phyloP scores from a whole-genome alignment of 1,284 basidiomycete species.

The Microbotryum lychnidis-dioicae region DNA sequence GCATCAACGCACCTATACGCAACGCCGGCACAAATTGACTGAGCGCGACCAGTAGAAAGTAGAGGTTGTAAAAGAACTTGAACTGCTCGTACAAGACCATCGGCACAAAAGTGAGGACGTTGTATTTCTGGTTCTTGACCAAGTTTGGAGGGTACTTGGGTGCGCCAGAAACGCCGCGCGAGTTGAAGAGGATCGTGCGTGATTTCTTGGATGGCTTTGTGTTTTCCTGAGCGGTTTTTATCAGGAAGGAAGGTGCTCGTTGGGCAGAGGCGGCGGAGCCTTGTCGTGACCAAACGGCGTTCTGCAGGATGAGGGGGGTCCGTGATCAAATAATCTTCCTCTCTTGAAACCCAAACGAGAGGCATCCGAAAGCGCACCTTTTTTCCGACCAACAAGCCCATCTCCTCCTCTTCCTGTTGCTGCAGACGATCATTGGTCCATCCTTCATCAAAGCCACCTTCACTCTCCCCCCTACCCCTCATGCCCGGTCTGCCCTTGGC shows the following conservation, averaged over 20 bases:
- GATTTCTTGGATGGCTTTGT: conserved; percentile 3
- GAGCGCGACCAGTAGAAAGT: conserved; percentile 92
- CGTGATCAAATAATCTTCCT: not conserved
- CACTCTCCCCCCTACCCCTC: conserved; percentile 20
- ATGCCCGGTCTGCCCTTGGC: conserved; percentile 6
- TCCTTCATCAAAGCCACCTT: conserved; percentile 26
- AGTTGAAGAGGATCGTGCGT: conserved; percentile 22
- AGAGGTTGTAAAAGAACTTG: conserved; percentile 99
- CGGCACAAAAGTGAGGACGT: conserved; percentile 84
- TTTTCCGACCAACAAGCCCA: conserved; percentile 6
- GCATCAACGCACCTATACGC: conserved; percentile 65
- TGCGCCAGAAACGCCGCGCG: not conserved
- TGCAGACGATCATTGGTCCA: conserved; percentile 17
- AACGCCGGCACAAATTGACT: conserved; percentile 93
- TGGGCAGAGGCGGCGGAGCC: not conserved
- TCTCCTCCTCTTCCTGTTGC: conserved; percentile 21
- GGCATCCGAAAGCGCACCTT: conserved; percentile 4
- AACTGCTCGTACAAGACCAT: conserved; percentile 98
- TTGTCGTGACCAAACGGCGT: not conserved
- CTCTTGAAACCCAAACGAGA: not conserved
- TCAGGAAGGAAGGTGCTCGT: not conserved
- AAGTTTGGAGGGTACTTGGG: conserved; percentile 56
- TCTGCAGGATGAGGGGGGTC: too few species aligned
- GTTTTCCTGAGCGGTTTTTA: conserved; percentile 2
- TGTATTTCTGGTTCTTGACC: conserved; percentile 97